Evolutionary conservation across 139 green algal species (phyloP), one percentile per base, ranked within the genome.

Genomic region (Raphidocelis subcapitata): DNA sequence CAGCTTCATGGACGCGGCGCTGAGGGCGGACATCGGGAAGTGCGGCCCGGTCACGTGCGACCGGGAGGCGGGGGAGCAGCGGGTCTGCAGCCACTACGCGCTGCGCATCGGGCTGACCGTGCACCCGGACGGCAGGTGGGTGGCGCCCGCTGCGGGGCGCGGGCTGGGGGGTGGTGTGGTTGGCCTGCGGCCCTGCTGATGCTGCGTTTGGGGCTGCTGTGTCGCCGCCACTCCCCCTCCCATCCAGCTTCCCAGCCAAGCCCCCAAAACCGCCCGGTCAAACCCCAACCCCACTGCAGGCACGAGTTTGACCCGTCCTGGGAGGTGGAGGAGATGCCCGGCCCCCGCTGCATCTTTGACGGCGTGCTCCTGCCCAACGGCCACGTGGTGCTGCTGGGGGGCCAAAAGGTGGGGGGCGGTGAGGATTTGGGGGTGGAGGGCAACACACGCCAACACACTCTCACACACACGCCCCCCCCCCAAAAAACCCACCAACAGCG

Each of bases 261-360:
- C n/a, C n/a, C n/a, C n/a, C n/a, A n/a, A n/a, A 49, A 49, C 41
- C 41, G 8, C 8, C 41, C 41, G 41, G 41, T 49, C 41, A 49
- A 49, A 49, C 41, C 8, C 41, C 12, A n/a, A n/a, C n/a, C n/a
- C n/a, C n/a, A n/a, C n/a, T 49, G 12, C 41, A 49, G 23, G 21
- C 31, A 73, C 35, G 5, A 24, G 2, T 73, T 73, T 36, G 66
- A 73, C 66, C 16, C 32, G 49, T 28, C 10, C 5, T 73, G 66
- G 66, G 51, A 54, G 52, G 66, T 73, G 31, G 66, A 73, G 66
- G 51, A 61, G 32, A 73, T 73, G 66, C 66, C 66, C 20, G 66
- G 33, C 29, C 32, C 26, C 3, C 51, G 66, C 28, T 73, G 66
- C 52, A 63, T 73, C 32, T 64, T 73, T 54, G 66, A 73, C 24